phyloP scores from a whole-genome alignment of 768 basidiomycete species.

The Fistulinella prunicolor region DNA sequence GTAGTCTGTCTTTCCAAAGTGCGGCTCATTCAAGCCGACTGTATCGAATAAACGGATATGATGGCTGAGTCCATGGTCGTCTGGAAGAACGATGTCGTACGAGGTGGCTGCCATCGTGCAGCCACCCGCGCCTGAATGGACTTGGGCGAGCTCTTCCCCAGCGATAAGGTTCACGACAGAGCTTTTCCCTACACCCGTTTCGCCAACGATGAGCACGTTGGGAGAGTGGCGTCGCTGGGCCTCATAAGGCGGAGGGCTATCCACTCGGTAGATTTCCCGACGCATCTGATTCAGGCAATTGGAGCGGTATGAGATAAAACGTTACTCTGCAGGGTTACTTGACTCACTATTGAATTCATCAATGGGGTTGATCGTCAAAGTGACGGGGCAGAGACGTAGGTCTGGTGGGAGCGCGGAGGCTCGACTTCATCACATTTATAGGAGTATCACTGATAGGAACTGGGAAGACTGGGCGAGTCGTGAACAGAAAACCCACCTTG shows the following conservation, averaged over 20 bases:
- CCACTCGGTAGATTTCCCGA: conserved; percentile 3
- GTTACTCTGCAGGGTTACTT: neutral
- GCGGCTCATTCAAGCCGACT: conserved; percentile 30
- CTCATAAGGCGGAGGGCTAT: conserved; percentile 21
- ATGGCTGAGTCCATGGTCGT: conserved; percentile 12
- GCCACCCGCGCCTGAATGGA: conserved; percentile 31
- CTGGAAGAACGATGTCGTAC: conserved; percentile 27
- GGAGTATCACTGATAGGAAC: neutral
- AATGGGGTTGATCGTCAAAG: conserved; percentile 1
- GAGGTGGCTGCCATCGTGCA: conserved; percentile 34
- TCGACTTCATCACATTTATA: conserved; percentile 17
- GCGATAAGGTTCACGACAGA: conserved; percentile 41
- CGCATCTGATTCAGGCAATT: conserved; percentile 10
- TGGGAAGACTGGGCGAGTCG: neutral
- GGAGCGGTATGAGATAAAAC: neutral
- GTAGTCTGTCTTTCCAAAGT: conserved; percentile 20
- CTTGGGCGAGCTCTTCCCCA: conserved; percentile 23
- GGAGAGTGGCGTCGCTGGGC: conserved; percentile 25
- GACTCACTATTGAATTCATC: conserved; percentile 13
- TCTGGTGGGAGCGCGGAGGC: neutral
- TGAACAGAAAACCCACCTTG: conserved; percentile 2
- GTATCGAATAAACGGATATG: conserved; percentile 34
- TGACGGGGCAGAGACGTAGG: neutral
- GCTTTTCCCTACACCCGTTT: conserved; percentile 37
- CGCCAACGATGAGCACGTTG: conserved; percentile 38